Conservation (phyloP, 2,329 filamentous ascomycete genomes). For the Arthrinium phaeospermum region DNA sequence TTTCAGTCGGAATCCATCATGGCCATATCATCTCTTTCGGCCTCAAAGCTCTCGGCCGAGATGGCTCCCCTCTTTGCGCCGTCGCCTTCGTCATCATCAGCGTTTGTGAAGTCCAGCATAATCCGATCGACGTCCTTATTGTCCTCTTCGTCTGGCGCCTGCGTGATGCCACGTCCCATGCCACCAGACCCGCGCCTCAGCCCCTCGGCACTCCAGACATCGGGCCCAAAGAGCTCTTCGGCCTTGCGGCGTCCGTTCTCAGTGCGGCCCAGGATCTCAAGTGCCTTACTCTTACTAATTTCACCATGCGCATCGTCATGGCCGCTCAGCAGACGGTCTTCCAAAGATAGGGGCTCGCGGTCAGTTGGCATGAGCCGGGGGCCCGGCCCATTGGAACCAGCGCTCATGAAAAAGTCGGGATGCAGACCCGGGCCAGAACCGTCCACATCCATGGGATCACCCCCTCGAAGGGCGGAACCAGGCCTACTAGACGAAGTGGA, state of each 20-base stretch:
- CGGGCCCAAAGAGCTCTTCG: constrained; percentile 56
- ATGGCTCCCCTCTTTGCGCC: constrained; percentile 43
- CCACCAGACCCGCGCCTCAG: constrained; percentile 33
- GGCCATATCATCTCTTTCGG: constrained; percentile 40
- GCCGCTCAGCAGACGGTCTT: constrained; percentile 57
- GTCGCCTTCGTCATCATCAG: constrained; percentile 55
- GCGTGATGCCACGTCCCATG: constrained; percentile 29
- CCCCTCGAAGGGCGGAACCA: constrained; percentile 37
- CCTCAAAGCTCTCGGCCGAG: constrained; percentile 41
- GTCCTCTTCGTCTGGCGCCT: constrained; percentile 45
- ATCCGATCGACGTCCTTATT: constrained; percentile 58
- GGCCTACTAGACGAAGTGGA: constrained; percentile 42
- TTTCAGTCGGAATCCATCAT: constrained; percentile 42
- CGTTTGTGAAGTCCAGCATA: constrained; percentile 62
- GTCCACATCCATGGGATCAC: constrained; percentile 49
- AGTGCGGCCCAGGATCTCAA: constrained; percentile 58
- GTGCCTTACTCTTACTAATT: constrained; percentile 53
- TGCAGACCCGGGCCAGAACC: constrained; percentile 42
- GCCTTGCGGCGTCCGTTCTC: constrained; percentile 56
- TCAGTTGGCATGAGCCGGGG: constrained; percentile 49
- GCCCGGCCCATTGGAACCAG: constrained; percentile 42
- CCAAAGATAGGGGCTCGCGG: constrained; percentile 48
- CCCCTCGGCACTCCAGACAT: constrained; percentile 49
- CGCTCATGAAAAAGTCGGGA: constrained; percentile 48
- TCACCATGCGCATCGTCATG: constrained; percentile 53